These are phyloP conservation scores for Eutrema salsugineum DNA, from an alignment of 441 rosid genomes.

Conservation along the genomic window DNA sequence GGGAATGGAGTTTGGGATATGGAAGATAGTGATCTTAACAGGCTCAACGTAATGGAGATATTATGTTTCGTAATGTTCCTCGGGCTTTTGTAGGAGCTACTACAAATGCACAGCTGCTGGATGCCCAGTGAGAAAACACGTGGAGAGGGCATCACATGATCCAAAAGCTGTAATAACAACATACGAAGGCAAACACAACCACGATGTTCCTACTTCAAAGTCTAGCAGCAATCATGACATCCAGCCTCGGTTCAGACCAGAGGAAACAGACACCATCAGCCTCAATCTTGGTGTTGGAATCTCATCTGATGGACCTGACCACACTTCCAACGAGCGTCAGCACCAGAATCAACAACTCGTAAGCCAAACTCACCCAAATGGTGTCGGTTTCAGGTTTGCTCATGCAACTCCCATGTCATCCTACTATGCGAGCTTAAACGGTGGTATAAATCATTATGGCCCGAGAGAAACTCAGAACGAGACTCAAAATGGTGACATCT, in stretches of 20 bases:
- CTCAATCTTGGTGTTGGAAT: conserved; percentile 97
- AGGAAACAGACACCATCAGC: conserved; percentile 67
- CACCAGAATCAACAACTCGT: conserved; percentile 43
- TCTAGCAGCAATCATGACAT: conserved; percentile 54
- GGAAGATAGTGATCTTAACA: neutral
- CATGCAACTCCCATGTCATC: conserved; percentile 47
- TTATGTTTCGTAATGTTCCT: neutral
- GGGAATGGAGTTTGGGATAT: neutral
- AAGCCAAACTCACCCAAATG: conserved; percentile 43
- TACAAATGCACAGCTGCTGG: conserved; percentile 94
- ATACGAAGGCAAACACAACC: conserved; percentile 97
- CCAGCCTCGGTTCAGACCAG: conserved; percentile 49
- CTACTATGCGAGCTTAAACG: conserved; percentile 56
- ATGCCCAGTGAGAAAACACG: conserved; percentile 96
- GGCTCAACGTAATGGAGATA: neutral
- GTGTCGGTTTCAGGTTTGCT: conserved; percentile 50
- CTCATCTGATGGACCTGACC: conserved; percentile 46
- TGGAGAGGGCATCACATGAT: conserved; percentile 99
- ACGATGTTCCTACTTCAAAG: conserved; percentile 86
- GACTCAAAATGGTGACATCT: conserved; percentile 42
- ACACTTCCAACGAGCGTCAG: conserved; percentile 34
- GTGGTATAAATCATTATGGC: conserved; percentile 53
- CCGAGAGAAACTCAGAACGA: conserved; percentile 53
- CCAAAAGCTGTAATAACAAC: conserved; percentile 97
- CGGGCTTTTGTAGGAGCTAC: conserved; percentile 70